These are phyloP conservation scores for Manihot esculenta DNA, from an alignment of 441 rosid species.

Conservation along the genomic window DNA sequence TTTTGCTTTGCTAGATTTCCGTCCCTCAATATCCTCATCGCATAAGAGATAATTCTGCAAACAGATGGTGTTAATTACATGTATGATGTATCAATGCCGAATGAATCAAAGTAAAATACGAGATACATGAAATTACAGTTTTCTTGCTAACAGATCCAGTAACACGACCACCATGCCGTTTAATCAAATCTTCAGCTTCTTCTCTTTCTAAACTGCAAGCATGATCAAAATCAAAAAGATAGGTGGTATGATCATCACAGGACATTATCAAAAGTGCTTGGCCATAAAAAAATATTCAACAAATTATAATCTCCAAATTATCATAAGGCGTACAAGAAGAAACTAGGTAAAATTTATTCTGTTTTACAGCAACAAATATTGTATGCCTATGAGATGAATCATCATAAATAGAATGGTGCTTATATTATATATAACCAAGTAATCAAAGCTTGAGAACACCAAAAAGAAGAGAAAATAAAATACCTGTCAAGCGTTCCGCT, in stretches of 20 bases:
- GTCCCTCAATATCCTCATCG: constrained; percentile 92
- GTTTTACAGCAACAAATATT: not conserved
- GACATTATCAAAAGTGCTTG: constrained; percentile 1
- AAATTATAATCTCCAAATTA: constrained; percentile 10
- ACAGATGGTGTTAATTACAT: constrained; percentile 32
- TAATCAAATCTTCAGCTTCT: constrained; percentile 96
- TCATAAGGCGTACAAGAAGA: not conserved
- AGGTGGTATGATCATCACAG: not conserved
- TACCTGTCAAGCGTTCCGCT: constrained; percentile 99
- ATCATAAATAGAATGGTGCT: not conserved
- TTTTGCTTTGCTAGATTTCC: constrained; percentile 83
- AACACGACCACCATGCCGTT: constrained; percentile 88
- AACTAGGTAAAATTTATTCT: not conserved
- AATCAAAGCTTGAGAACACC: constrained; percentile 2
- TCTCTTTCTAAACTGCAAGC: constrained; percentile 90
- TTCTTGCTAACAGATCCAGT: constrained; percentile 98
- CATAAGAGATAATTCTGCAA: constrained; percentile 91
- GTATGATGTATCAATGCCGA: constrained; percentile 20
- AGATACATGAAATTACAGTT: constrained; percentile 52
- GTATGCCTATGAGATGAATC: not conserved
- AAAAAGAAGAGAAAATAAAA: constrained; percentile 17
- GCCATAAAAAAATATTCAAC: not conserved
- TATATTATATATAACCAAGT: constrained; percentile 4
- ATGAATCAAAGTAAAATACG: constrained; percentile 18
- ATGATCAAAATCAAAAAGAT: constrained; percentile 20